Percentiles rank a stretch among this genome's conserved stretches.
Conservation (phyloP, 805 yeast species). For the Metschnikowia arizonensis region DNA sequence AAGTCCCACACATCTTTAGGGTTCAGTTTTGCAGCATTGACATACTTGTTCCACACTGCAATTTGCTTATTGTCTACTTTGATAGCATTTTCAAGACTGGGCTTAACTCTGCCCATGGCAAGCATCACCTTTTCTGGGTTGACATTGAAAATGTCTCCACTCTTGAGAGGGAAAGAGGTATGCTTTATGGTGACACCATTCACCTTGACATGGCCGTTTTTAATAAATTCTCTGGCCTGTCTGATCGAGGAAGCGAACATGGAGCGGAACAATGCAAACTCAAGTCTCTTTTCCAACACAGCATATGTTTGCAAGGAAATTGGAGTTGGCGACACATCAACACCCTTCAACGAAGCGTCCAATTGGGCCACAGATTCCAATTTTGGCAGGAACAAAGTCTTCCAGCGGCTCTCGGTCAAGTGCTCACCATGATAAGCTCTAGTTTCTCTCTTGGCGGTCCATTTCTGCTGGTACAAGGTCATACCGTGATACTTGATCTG, state of each 20-base stretch:
- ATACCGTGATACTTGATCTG: constrained; percentile 50
- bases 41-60: constrained; percentile 69
- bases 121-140: constrained; percentile 78
- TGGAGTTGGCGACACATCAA: constrained; percentile 61
- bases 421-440: constrained; percentile 96
- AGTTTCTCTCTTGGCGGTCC: constrained; percentile 86
- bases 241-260: constrained; percentile 91
- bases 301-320: constrained; percentile 86
- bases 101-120: constrained; percentile 84
- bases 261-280: constrained; percentile 84
- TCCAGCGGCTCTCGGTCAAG: constrained; percentile 79
- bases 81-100: constrained; percentile 63
- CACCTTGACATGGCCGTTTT: constrained; percentile 77
- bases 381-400: constrained; percentile 61
- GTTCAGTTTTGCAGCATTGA: constrained; percentile 51
- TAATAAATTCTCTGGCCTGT: constrained; percentile 87
- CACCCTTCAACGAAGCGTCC: constrained; percentile 72
- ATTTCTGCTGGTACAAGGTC: constrained; percentile 87
- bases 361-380: constrained; percentile 84
- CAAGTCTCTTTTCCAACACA: constrained; percentile 81
- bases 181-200: constrained; percentile 76
- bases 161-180: constrained; percentile 70
- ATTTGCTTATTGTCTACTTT: constrained; percentile 71
- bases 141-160: constrained; percentile 86
- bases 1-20: constrained; percentile 57